Evolutionary conservation across 768 basidiomycete species (phyloP).

Genomic region (Collybia sp.): DNA sequence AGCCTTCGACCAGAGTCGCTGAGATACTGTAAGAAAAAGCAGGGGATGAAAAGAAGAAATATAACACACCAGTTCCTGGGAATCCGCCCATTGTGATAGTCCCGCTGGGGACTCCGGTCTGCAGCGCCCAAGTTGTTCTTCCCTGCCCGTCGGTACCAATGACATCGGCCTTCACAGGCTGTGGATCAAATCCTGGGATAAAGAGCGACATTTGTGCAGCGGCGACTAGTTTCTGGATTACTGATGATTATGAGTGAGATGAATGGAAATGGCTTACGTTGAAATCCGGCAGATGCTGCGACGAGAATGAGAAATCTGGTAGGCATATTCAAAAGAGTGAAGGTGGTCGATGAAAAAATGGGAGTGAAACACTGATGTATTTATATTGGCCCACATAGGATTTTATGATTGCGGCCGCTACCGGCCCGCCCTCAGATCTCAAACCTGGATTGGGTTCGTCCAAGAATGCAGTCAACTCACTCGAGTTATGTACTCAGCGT

Average conservation of each 20-base stretch:
- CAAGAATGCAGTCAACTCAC: too few species aligned
- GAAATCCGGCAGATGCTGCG: background rate
- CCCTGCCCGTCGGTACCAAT: background rate
- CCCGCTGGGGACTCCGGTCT: too few species aligned
- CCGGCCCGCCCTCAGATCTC: too few species aligned
- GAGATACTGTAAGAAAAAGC: background rate
- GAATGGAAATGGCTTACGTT: background rate
- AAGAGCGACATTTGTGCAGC: slow-evolving; percentile 1
- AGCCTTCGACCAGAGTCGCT: slow-evolving; percentile 2
- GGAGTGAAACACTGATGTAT: too few species aligned
- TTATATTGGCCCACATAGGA: too few species aligned
- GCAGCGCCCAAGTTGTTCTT: slow-evolving; percentile 3
- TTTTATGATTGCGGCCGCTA: too few species aligned
- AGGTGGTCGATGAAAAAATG: background rate
- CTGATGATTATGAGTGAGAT: background rate
- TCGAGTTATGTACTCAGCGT: too few species aligned
- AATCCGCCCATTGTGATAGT: too few species aligned
- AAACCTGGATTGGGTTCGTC: too few species aligned
- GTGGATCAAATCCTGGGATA: slow-evolving; percentile 4
- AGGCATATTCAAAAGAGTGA: too few species aligned
- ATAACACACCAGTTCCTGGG: too few species aligned
- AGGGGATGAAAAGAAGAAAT: too few species aligned
- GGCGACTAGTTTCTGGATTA: background rate
- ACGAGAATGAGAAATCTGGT: background rate
- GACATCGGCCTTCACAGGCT: slow-evolving; percentile 1